A percentile compares a stretch with the other conserved stretches of the same genome.
These are phyloP conservation scores for Cyberlindnera xylosilytica DNA, from an alignment of 805 yeast genomes.

Conservation along the genomic window DNA sequence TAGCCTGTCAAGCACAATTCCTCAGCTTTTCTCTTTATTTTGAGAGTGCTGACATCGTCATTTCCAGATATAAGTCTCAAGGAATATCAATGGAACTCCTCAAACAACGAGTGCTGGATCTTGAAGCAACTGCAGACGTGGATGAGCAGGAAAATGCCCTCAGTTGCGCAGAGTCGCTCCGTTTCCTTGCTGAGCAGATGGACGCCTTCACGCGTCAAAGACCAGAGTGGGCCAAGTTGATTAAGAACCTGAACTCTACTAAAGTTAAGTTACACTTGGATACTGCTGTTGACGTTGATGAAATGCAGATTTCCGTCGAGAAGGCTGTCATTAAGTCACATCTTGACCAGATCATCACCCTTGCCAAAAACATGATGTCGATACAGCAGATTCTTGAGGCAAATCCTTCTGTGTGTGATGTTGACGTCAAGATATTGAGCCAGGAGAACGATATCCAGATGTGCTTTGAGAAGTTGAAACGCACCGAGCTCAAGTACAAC, in stretches of 20 bases:
- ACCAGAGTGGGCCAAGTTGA: slow-evolving; percentile 6
- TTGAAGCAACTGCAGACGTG: slow-evolving; percentile 9
- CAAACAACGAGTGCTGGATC: slow-evolving; percentile 1
- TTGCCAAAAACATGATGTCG: neutral
- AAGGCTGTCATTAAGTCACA: slow-evolving; percentile 8
- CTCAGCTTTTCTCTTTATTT: too few relatives aligned
- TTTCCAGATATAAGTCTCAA: too few relatives aligned
- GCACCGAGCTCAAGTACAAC: slow-evolving; percentile 22
- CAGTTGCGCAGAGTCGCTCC: slow-evolving; percentile 5
- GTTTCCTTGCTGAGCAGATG: slow-evolving; percentile 5
- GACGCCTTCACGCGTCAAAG: slow-evolving; percentile 3
- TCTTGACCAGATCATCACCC: slow-evolving; percentile 4
- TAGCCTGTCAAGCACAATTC: too few relatives aligned
- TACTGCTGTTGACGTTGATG: neutral
- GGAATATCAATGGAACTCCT: slow-evolving; percentile 7
- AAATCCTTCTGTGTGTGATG: neutral
- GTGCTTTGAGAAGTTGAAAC: slow-evolving; percentile 7
- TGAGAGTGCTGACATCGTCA: too few relatives aligned
- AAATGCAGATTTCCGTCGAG: slow-evolving; percentile 3
- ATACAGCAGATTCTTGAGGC: slow-evolving; percentile 1
- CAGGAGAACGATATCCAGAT: neutral
- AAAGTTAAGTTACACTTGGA: slow-evolving; percentile 12
- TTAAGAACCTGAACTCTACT: slow-evolving; percentile 9
- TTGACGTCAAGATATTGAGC: neutral
- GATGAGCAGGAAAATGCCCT: neutral